These are phyloP conservation scores for Globisporangium cederbergense DNA, from an alignment of 352 stramenopile species.

Conservation along the genomic window DNA sequence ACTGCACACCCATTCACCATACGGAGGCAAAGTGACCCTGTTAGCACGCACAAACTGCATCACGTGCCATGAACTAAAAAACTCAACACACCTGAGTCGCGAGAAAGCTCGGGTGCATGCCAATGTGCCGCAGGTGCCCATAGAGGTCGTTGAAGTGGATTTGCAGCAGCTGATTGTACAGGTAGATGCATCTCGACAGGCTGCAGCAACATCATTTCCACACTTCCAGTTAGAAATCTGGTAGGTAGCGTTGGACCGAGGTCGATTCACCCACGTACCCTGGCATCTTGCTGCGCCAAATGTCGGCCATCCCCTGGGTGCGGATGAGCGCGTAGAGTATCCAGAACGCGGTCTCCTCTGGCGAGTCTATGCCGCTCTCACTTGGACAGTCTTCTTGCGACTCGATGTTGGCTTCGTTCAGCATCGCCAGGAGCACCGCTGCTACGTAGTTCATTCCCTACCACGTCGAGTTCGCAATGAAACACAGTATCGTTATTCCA, in stretches of 20 bases:
- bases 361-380: constrained; percentile 11
- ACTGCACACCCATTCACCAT: constrained; percentile 31
- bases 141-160: constrained; percentile 66
- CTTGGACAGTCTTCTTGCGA: not conserved
- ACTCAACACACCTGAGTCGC: constrained; percentile 54
- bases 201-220: constrained; percentile 19
- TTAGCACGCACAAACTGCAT: not conserved
- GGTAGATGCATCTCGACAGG: constrained; percentile 66
- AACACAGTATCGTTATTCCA: not conserved
- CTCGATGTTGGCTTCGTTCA: constrained; percentile 20
- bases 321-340: constrained; percentile 53
- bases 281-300: constrained; percentile 80
- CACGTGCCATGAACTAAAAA: not conserved
- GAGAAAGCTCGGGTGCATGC: constrained; percentile 78
- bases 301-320: constrained; percentile 48
- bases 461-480: not conserved
- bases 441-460: constrained; percentile 88
- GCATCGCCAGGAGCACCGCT: constrained; percentile 47
- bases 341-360: constrained; percentile 65
- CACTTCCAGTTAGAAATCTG: not conserved
- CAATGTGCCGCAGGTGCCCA: constrained; percentile 64
- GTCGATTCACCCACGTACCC: constrained; percentile 26
- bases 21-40: not conserved
- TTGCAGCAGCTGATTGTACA: constrained; percentile 71
- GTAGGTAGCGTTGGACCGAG: too few species aligned